Conservation (phyloP, 176 grass and related monocot species). For the Elymus sibiricus region DNA sequence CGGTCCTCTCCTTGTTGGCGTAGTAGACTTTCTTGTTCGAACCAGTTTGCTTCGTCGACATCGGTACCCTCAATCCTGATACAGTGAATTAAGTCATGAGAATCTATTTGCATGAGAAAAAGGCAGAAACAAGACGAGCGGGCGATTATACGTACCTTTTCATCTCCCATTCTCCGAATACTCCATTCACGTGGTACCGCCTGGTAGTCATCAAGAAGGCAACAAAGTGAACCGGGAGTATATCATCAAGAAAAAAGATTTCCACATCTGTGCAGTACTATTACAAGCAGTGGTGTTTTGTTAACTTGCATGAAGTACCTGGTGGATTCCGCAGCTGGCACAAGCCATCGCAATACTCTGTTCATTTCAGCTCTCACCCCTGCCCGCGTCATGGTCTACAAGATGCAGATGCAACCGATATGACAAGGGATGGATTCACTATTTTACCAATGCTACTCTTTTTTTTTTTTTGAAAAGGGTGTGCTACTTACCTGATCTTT, state of each 20-base stretch:
- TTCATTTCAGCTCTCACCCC: slow-evolving; percentile 49
- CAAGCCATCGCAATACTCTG: slow-evolving; percentile 50
- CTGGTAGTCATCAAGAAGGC: background rate
- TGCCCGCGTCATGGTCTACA: slow-evolving; percentile 22
- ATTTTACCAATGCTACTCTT: too few relatives aligned
- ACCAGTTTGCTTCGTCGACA: background rate
- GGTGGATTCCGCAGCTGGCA: slow-evolving; percentile 49
- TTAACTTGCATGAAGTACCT: slow-evolving; percentile 3
- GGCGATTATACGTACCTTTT: background rate
- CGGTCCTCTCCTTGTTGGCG: slow-evolving; percentile 47
- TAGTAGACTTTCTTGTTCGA: slow-evolving; percentile 8
- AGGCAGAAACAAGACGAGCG: background rate
- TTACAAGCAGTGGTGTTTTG: background rate
- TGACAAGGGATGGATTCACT: background rate
- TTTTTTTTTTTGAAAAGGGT: background rate
- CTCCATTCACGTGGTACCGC: background rate
- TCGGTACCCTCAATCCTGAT: background rate
- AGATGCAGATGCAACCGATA: background rate
- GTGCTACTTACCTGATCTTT: background rate
- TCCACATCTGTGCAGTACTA: background rate
- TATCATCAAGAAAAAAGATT: background rate
- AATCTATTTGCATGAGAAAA: background rate
- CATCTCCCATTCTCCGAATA: background rate
- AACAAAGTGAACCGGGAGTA: background rate
- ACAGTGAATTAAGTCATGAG: background rate